Conservation (phyloP, 108 stramenopile species). For the Skeletonema marinoi region DNA sequence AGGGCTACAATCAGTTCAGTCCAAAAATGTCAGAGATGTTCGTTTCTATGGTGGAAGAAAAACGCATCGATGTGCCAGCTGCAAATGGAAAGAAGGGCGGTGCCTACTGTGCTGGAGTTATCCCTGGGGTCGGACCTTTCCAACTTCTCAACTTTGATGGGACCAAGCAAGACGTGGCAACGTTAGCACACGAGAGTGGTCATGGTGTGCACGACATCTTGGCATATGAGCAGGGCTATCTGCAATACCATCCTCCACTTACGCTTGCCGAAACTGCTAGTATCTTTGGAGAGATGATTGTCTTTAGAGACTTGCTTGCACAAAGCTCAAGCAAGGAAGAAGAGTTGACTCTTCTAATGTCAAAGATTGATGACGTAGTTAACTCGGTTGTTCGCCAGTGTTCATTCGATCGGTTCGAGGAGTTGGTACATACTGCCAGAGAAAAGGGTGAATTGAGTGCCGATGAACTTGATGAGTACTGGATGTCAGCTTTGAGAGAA, state of each 20-base stretch:
- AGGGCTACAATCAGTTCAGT: constrained; percentile 42
- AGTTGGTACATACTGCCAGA: constrained; percentile 44
- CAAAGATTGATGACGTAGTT: constrained; percentile 52
- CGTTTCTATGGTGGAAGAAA: constrained; percentile 47
- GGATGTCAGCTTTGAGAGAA: constrained; percentile 48
- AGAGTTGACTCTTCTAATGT: constrained; percentile 46
- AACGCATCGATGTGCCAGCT: constrained; percentile 53
- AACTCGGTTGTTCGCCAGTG: constrained; percentile 55
- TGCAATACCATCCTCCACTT: constrained; percentile 54
- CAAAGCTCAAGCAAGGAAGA: constrained; percentile 34
- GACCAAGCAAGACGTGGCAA: constrained; percentile 51
- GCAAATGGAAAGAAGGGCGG: constrained; percentile 52
- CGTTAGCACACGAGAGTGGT: constrained; percentile 50
- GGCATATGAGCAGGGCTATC: constrained; percentile 48
- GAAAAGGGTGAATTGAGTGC: constrained; percentile 48
- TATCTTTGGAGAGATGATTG: constrained; percentile 62
- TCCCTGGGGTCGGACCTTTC: constrained; percentile 54
- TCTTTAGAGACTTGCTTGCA: constrained; percentile 47
- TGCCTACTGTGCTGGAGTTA: constrained; percentile 51
- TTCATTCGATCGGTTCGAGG: constrained; percentile 56
- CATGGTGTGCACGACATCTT: constrained; percentile 52
- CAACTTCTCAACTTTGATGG: constrained; percentile 57
- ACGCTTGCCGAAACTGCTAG: constrained; percentile 52
- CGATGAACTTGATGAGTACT: constrained; percentile 44
- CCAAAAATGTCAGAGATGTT: constrained; percentile 49